Conservation (phyloP, 306 rosid species). For the Benincasa hispida region DNA sequence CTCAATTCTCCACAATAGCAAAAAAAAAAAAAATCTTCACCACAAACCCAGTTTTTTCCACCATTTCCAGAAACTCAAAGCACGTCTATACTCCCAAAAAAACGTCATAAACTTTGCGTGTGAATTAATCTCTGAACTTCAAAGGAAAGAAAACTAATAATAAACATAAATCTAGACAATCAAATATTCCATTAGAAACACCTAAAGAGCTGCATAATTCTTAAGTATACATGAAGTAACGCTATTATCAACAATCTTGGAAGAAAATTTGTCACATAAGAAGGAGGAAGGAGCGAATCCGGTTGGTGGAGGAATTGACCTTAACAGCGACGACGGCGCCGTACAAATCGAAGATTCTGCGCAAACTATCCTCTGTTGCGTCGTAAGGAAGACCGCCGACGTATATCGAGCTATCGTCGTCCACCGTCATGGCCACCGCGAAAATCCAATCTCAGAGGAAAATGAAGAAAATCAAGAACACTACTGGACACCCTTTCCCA, state of each 20-base stretch:
- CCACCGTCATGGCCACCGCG: slow-evolving; percentile 38
- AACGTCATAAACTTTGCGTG: neutral
- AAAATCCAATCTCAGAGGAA: neutral
- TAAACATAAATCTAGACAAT: neutral
- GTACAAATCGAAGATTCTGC: slow-evolving; percentile 59
- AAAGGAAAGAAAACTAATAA: neutral
- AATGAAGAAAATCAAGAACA: neutral
- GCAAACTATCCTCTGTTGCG: slow-evolving; percentile 50
- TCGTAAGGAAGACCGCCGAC: slow-evolving; percentile 82
- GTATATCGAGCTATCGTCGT: slow-evolving; percentile 82
- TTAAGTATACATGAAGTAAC: neutral
- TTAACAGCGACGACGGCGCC: slow-evolving; percentile 76
- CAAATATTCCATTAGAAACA: neutral
- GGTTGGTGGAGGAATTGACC: slow-evolving; percentile 24
- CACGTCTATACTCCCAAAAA: neutral
- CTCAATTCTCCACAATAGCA: neutral
- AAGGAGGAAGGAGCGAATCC: neutral
- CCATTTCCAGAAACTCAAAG: neutral
- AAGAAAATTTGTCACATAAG: neutral
- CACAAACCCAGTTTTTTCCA: neutral
- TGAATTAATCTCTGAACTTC: neutral
- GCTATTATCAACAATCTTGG: neutral
- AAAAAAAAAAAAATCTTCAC: neutral
- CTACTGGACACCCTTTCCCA: neutral
- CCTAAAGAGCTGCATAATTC: neutral